These are phyloP conservation scores for Pseudocercospora cruenta DNA, from an alignment of 2,329 filamentous ascomycete species.

Conservation along the genomic window DNA sequence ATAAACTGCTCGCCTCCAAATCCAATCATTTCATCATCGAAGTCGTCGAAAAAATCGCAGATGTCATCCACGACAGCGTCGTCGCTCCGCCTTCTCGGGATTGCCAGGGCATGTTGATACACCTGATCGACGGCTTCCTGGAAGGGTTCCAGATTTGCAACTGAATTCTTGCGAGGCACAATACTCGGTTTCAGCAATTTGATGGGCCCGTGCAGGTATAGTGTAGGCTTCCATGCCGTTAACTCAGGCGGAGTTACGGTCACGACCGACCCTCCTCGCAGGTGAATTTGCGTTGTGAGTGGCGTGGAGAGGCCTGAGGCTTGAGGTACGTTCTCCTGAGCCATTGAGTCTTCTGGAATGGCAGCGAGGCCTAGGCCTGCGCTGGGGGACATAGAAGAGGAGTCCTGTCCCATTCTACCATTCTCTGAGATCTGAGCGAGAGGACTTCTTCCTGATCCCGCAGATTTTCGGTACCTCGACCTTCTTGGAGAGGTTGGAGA, in stretches of 20 bases:
- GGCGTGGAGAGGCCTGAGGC: slow-evolving; percentile 28
- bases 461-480: slow-evolving; percentile 21
- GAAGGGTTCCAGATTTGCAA: slow-evolving; percentile 46
- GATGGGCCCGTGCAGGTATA: slow-evolving; percentile 50
- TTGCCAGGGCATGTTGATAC: slow-evolving; percentile 33
- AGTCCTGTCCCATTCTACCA: slow-evolving; percentile 13
- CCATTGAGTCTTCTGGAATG: slow-evolving; percentile 26
- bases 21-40: slow-evolving; percentile 40
- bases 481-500: slow-evolving; percentile 14
- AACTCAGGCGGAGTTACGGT: slow-evolving; percentile 41
- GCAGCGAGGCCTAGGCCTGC: slow-evolving; percentile 21
- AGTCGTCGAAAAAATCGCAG: slow-evolving; percentile 47
- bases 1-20: slow-evolving; percentile 30
- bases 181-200: slow-evolving; percentile 41
- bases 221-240: slow-evolving; percentile 38
- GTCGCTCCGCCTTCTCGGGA: slow-evolving; percentile 39
- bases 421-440: slow-evolving; percentile 30
- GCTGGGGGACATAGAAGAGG: background rate
- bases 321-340: slow-evolving; percentile 29
- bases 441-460: slow-evolving; percentile 25
- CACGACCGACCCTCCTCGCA: slow-evolving; percentile 40
- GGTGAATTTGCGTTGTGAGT: slow-evolving; percentile 36
- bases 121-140: slow-evolving; percentile 39
- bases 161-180: slow-evolving; percentile 44
- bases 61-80: slow-evolving; percentile 44